A percentile compares a stretch with the other conserved stretches of the same genome.
Evolutionary conservation across 768 basidiomycete species (phyloP).

Genomic region (Naematelia aurantialba): DNA sequence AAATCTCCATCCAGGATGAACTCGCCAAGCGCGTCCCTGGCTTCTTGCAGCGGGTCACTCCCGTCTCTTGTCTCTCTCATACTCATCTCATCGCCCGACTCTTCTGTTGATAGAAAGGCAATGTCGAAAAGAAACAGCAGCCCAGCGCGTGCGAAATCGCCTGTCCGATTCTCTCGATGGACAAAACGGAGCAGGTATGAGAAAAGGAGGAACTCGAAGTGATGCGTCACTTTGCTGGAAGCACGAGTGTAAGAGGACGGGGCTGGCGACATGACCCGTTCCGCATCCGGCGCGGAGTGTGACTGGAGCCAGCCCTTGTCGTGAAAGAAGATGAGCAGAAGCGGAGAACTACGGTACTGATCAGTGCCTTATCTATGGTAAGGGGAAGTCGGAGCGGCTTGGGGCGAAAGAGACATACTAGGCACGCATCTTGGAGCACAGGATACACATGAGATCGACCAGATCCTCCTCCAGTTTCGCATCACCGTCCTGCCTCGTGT

Average conservation of each 20-base stretch:
- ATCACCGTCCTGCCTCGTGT: conserved; percentile 12
- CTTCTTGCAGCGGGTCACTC: conserved; percentile 72
- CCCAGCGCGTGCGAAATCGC: conserved; percentile 88
- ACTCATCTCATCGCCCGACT: conserved; percentile 23
- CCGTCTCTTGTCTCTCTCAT: conserved; percentile 18
- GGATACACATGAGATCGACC: conserved; percentile 83
- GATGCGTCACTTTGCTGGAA: conserved; percentile 50
- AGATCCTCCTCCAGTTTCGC: conserved; percentile 55
- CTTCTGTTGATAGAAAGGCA: conserved; percentile 55
- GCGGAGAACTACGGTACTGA: conserved; percentile 37
- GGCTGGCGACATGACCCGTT: conserved; percentile 56
- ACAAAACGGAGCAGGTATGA: conserved; percentile 92
- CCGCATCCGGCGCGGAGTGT: conserved; percentile 15
- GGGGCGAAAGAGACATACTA: conserved; percentile 28
- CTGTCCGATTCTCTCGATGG: conserved; percentile 87
- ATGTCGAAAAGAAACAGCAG: conserved; percentile 92
- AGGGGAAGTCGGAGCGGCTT: no score
- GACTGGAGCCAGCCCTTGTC: conserved; percentile 67
- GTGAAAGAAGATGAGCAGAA: conserved; percentile 96
- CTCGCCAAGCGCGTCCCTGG: conserved; percentile 80
- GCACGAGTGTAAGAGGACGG: conserved; percentile 57
- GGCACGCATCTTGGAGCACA: conserved; percentile 87
- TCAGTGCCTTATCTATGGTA: conserved; percentile 56
- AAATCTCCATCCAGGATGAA: conserved; percentile 97
- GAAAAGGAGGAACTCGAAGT: conserved; percentile 94